Conservation (phyloP, 192 early-diverging fungal genomes). For the Coemansia pectinata region DNA sequence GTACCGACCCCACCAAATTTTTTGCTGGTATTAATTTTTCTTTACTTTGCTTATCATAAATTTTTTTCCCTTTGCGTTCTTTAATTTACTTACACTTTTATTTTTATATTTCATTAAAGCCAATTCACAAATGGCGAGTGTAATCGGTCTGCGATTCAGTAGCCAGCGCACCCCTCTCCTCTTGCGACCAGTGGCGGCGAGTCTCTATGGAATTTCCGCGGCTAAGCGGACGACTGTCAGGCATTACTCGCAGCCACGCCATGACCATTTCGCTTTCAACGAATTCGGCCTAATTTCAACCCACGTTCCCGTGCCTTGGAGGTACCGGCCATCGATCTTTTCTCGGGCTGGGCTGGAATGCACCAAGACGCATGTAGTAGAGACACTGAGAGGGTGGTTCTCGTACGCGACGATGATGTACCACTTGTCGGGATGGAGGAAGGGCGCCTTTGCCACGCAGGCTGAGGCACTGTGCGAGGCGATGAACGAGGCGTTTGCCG, state of each 20-base stretch:
- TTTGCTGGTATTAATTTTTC: background rate
- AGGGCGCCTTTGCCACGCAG: constrained; percentile 56
- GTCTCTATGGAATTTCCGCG: background rate
- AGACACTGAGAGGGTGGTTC: constrained; percentile 11
- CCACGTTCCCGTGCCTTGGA: constrained; percentile 15
- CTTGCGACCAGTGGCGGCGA: constrained; percentile 8
- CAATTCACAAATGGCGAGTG: constrained; percentile 19
- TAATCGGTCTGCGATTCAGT: constrained; percentile 13
- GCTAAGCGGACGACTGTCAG: background rate
- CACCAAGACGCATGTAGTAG: background rate
- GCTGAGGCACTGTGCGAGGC: constrained; percentile 63
- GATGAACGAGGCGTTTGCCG: constrained; percentile 72
- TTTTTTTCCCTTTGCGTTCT: background rate
- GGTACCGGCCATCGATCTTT: constrained; percentile 16
- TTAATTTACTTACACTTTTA: too few species aligned
- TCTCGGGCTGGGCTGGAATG: constrained; percentile 9
- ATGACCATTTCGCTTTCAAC: constrained; percentile 28
- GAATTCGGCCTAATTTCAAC: constrained; percentile 39
- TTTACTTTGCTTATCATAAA: background rate
- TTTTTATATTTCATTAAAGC: background rate
- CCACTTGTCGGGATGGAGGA: constrained; percentile 52
- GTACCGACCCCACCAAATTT: background rate
- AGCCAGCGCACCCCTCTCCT: constrained; percentile 9
- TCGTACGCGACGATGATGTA: constrained; percentile 24
- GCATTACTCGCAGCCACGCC: constrained; percentile 21